Evolutionary conservation across 805 yeast genomes (phyloP), one percentile per base, ranked within the genome.

Genomic region (Yamadazyma sp.): DNA sequence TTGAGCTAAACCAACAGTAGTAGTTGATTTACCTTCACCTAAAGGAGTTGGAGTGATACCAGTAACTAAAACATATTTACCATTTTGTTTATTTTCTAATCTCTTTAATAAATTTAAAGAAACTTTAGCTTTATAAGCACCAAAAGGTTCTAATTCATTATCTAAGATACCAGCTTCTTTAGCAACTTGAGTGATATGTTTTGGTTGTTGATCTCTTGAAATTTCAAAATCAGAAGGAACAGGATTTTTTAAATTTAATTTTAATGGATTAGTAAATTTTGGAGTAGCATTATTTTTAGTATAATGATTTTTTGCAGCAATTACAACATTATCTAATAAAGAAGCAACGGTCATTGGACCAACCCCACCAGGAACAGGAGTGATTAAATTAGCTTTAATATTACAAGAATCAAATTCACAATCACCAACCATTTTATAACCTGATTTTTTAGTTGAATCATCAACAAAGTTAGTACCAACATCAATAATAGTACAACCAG

Each of bases 331-430:
- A 45, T 78, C 78, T 57, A 82, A 75, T 38, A 85, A 66, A 78
- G 81, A 80, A 18, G 93, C 93, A 30, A 85, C 91, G 10, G 94
- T 85, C 94, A 85, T 85, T 54, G 94, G 94, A 34, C 94, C 94
- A 45, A 85, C 94, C 47, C 94, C 94, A 56, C 94, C 94, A 34
- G 94, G 94, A 39, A 85, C 94, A 7, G 94, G 94, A n/a, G 94
- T 85, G 44, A 84, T 69, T 49, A 72, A 70, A 6, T 80, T 69
- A 4, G 88, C 80, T 44, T 69, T 74, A 34, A 65, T 61, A 25
- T 62, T 56, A 37, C 81, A 78, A 23, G 72, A 61, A 31, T 70
- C 78, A 45, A 70, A 82, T 38, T 82, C 86, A 38, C 79, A 86
- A 54, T 85, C 94, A 40, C 94, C 94, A 35, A 82, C 88, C 60